A percentile compares a stretch with the other conserved stretches of the same genome.
These are phyloP conservation scores for Microbotryomycetes sp. DNA, from an alignment of 1,284 basidiomycete species.

Conservation along the genomic window DNA sequence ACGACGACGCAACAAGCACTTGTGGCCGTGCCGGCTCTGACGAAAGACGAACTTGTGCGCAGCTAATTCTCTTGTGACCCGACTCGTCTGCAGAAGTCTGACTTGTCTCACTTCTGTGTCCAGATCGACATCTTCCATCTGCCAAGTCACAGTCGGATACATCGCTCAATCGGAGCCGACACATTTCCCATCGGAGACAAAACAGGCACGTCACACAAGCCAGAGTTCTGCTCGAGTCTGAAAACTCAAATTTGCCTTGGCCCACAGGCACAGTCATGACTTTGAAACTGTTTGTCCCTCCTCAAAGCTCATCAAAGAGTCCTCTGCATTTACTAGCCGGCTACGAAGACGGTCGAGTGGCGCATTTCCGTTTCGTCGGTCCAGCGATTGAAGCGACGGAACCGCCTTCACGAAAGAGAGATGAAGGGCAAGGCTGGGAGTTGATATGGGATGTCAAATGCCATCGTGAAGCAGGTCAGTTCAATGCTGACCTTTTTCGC, in stretches of 20 bases:
- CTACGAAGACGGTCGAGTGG: conserved; percentile 33
- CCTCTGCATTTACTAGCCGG: conserved; percentile 24
- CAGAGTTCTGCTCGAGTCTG: no score
- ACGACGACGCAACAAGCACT: neutral
- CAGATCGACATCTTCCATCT: conserved; percentile 35
- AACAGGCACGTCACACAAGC: conserved; percentile 29
- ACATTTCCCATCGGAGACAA: conserved; percentile 19
- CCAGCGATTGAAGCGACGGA: neutral
- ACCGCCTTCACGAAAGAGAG: neutral
- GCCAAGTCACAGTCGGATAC: conserved; percentile 16
- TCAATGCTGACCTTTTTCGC: neutral
- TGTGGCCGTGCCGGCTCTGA: conserved; percentile 27
- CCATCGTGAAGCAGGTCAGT: conserved; percentile 33
- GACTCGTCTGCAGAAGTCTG: no score
- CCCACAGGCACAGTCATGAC: conserved; percentile 36
- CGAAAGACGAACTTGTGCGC: conserved; percentile 29
- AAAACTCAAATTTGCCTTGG: no score
- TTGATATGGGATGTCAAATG: conserved; percentile 27
- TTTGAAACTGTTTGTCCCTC: conserved; percentile 11
- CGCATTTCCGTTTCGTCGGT: conserved; percentile 21
- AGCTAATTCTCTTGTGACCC: neutral
- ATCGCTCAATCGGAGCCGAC: conserved; percentile 28
- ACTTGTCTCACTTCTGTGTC: neutral
- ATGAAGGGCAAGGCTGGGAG: conserved; percentile 22
- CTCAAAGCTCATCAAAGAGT: neutral